A percentile compares a stretch with the other conserved stretches of the same genome.
These are phyloP conservation scores for Tritrichomonas musculus DNA, from an alignment of 208 protist genomes.

Conservation along the genomic window DNA sequence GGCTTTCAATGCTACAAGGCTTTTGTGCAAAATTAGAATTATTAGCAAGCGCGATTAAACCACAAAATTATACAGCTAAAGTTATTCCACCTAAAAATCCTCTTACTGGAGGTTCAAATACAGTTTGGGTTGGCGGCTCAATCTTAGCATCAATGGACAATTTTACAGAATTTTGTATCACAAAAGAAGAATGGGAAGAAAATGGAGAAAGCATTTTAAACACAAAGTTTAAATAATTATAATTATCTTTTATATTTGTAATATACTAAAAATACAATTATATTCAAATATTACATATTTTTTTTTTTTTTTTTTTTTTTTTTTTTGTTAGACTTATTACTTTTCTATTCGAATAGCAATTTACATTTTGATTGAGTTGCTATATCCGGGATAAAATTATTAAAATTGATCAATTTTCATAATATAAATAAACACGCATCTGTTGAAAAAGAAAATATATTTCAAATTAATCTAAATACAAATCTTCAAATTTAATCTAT, in stretches of 20 bases:
- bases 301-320: not conserved
- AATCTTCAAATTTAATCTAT: too few species aligned
- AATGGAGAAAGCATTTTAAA: not conserved
- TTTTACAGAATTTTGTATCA: constrained; percentile 12
- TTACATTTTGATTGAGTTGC: too few species aligned
- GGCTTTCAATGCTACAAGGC: not conserved
- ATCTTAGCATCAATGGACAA: not conserved
- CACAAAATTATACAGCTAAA: not conserved
- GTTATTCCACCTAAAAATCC: not conserved
- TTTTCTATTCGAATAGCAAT: not conserved
- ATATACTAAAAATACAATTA: not conserved
- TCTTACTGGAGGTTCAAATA: not conserved
- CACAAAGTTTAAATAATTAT: not conserved
- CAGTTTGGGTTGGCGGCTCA: not conserved
- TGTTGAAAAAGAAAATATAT: too few species aligned
- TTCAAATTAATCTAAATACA: too few species aligned
- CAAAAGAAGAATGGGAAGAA: not conserved
- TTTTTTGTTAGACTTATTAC: not conserved
- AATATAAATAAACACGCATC: too few species aligned
- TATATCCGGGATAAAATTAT: too few species aligned
- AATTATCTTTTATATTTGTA: not conserved
- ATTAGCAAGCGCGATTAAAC: not conserved
- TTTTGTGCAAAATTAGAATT: not conserved
- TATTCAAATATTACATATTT: not conserved
- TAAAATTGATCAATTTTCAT: too few species aligned